Percentiles rank a stretch among this genome's conserved stretches.
These are phyloP conservation scores for Colletotrichum lupini DNA, from an alignment of 2,329 filamentous ascomycete genomes.

Conservation along the genomic window DNA sequence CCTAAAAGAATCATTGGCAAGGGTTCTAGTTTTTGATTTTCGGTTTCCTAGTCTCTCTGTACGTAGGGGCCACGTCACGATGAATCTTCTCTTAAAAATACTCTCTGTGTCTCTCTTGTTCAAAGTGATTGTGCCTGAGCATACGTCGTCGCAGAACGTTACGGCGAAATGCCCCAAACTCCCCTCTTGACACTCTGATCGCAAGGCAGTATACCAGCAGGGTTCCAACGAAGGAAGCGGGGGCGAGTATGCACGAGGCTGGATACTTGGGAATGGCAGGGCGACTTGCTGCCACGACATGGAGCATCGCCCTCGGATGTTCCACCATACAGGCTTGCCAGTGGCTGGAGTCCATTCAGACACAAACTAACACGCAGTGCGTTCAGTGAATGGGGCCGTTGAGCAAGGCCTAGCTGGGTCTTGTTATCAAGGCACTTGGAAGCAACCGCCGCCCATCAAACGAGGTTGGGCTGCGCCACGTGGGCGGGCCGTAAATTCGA, in stretches of 20 bases:
- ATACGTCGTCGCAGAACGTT: background rate
- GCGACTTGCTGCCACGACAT: conserved; percentile 6
- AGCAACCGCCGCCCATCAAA: background rate
- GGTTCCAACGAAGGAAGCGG: conserved; percentile 3
- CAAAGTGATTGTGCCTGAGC: background rate
- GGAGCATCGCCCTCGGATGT: conserved; percentile 5
- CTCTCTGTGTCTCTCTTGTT: background rate
- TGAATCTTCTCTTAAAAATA: conserved; percentile 35
- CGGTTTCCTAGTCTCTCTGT: conserved; percentile 38
- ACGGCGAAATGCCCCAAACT: background rate
- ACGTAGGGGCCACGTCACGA: conserved; percentile 37
- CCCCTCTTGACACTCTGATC: too few relatives aligned
- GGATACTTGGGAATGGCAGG: conserved; percentile 19
- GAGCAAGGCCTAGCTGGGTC: background rate
- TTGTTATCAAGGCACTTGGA: conserved; percentile 1
- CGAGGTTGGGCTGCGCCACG: conserved; percentile 27
- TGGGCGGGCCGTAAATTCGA: conserved; percentile 6
- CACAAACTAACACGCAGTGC: background rate
- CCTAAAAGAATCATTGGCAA: conserved; percentile 38
- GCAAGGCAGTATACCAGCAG: background rate
- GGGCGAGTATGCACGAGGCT: conserved; percentile 20
- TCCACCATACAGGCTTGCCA: conserved; percentile 27
- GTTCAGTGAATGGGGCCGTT: background rate
- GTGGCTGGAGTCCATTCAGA: background rate
- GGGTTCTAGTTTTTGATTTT: conserved; percentile 37